Evolutionary conservation across 2,329 filamentous ascomycete species (phyloP), one percentile per base, ranked within the genome.

Genomic region (Talaromyces sp.): DNA sequence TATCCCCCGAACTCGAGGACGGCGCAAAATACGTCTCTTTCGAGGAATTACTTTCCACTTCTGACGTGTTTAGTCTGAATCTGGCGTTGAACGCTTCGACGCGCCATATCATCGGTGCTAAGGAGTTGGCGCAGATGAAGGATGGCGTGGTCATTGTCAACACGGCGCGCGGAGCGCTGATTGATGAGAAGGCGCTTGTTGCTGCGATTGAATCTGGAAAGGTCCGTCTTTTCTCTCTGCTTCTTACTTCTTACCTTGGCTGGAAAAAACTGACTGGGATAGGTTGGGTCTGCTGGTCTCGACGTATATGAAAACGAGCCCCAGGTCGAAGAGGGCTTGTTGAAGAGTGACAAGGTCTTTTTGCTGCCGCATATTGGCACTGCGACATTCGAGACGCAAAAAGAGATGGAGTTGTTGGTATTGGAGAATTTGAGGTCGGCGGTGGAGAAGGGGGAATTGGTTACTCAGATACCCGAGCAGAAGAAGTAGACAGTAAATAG

Each of bases 381-480:
- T 1, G 82, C 77, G 66, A 87, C 85, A 11, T 84, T 81, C 70
- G 86, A 88, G 74, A 87, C 85, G 24, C 85, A 87, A 75, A 83
- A 81, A 68, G 84, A 86, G 63, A 88, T 87, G 86, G 86, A 88
- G 73, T 70, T 86, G 61, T 71, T 87, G 68, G 85, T 87, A 19
- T 67, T 88, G 72, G 80, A 85, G 37, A 88, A 88, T 68, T 68
- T 89, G 73, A 82, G 82, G 71, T 81, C 77, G 37, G 86, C 83
- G 6, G 79, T 89, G 45, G 82, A 87, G 70, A 81, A 83, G 66
- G 85, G 84, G 4, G 81, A 81, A 66, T 74, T 89, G 73, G 75
- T 88, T 65, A 89, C 87, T n/a, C 81, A 84, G 67, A 83, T 89
- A 47, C 81, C 84, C 3, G 86, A 88, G 75, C 87, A 89, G 79